Conservation (phyloP, 371 early-diverging fungal species). For the Mortierella polycephala region DNA sequence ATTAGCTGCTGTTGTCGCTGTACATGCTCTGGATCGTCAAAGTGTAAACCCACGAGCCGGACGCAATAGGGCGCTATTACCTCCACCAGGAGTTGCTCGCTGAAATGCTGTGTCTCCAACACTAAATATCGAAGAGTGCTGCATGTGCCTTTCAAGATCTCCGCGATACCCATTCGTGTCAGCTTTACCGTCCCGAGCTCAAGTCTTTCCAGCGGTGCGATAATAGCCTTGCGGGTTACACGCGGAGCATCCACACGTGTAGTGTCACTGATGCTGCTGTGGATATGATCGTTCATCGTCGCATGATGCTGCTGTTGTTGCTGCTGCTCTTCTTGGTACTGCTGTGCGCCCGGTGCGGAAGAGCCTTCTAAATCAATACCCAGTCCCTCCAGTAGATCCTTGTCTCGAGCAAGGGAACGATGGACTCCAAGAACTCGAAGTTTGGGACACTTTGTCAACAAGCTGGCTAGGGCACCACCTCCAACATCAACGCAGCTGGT, state of each 20-base stretch:
- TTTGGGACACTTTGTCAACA: constrained; percentile 35
- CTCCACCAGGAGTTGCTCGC: constrained; percentile 26
- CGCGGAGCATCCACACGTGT: not conserved
- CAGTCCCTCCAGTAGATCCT: constrained; percentile 42
- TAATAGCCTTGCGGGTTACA: constrained; percentile 12
- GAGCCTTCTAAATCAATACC: constrained; percentile 22
- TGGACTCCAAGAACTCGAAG: constrained; percentile 44
- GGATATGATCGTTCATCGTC: not conserved
- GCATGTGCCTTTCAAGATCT: constrained; percentile 39
- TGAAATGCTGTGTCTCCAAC: constrained; percentile 49
- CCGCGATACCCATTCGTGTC: constrained; percentile 24
- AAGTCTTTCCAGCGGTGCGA: constrained; percentile 46
- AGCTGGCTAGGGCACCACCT: constrained; percentile 32
- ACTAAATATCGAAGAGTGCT: constrained; percentile 39
- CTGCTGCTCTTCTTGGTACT: not conserved
- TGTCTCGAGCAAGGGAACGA: constrained; percentile 43
- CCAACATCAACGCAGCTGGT: constrained; percentile 53
- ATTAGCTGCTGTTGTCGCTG: constrained; percentile 36
- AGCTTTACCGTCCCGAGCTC: constrained; percentile 43
- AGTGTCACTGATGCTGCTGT: not conserved
- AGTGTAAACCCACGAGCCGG: constrained; percentile 33
- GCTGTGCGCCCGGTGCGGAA: not conserved
- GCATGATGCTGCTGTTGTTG: not conserved
- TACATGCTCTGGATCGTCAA: constrained; percentile 35
- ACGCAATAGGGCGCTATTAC: constrained; percentile 32